phyloP scores from a whole-genome alignment of 768 basidiomycete genomes.

The Podaxis sp. region DNA sequence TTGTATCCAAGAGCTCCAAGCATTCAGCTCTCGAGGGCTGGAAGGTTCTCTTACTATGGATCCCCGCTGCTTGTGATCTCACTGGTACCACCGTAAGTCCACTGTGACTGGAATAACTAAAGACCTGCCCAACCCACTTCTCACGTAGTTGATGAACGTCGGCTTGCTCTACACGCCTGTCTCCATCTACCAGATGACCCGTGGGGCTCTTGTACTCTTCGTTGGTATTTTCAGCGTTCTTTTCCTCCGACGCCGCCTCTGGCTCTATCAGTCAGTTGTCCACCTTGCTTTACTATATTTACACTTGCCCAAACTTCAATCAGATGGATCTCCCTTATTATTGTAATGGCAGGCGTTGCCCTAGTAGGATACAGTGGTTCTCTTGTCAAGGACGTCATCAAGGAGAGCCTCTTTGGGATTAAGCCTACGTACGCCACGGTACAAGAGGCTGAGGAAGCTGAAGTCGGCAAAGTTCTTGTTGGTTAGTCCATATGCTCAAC shows the following conservation, averaged over 20 bases:
- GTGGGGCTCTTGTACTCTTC: conserved; percentile 90
- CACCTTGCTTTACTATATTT: conserved; percentile 1
- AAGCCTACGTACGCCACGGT: conserved; percentile 36
- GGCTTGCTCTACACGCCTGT: conserved; percentile 96
- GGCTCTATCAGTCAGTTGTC: conserved; percentile 77
- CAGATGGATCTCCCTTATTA: conserved; percentile 88
- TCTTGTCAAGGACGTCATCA: conserved; percentile 73
- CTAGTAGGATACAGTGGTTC: conserved; percentile 90
- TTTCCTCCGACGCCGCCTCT: conserved; percentile 83
- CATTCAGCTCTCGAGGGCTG: conserved; percentile 52
- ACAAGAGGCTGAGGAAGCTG: conserved; percentile 53
- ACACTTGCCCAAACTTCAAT: conserved; percentile 9
- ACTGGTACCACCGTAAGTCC: conserved; percentile 82
- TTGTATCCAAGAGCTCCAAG: conserved; percentile 30
- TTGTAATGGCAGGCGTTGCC: conserved; percentile 83
- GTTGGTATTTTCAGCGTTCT: conserved; percentile 90
- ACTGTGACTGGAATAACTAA: conserved; percentile 15
- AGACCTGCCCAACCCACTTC: conserved; percentile 28
- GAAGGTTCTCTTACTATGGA: conserved; percentile 78
- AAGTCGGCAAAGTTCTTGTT: conserved; percentile 71
- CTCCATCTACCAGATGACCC: conserved; percentile 96
- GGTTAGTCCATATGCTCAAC: conserved; percentile 43
- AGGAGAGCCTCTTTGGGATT: conserved; percentile 36
- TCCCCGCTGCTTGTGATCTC: conserved; percentile 88
- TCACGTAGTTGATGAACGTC: conserved; percentile 80